Evolutionary conservation across 1,139 yeast species (phyloP), one percentile per base, ranked within the genome.

Genomic region (Cylindricascospora bacillispora): DNA sequence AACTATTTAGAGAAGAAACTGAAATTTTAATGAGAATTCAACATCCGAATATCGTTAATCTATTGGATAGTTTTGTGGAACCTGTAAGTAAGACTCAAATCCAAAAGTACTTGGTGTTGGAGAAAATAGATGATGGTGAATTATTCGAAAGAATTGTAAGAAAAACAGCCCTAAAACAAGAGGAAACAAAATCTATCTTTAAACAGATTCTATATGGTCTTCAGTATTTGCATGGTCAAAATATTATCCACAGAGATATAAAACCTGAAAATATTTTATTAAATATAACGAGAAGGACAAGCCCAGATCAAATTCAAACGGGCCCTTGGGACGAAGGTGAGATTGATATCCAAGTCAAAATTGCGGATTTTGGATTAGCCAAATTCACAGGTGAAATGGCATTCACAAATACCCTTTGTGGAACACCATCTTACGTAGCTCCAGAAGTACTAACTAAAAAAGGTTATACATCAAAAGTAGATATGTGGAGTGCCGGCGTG

Each of bases 371-470:
- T 53, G 92, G 92, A 0, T 52, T 79, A 17, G 86, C 89, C 0
- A 79, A 79, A 51, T 75, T 77, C 45, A 73, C 79, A 33, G 86
- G 85, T n/a, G 82, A 76, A 41, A 57, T 73, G 38, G 72, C 73
- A 31, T 77, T 77, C 44, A 77, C 89, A 32, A 74, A 75, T 41
- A 79, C 92, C 0, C 57, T 79, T 31, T 79, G 92, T 57, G 92
- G 92, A 3, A 79, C 92, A 0, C 83, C 89, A 6, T 83, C 89
- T 0, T 79, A 79, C 43, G 89, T 79, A 14, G 89, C 92, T 0
- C 89, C 92, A 0, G 92, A 79, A 47, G 77, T 79, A 6, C 52
- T 79, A 24, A 47, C 56, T 3, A 62, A 70, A 34, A 58, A 78
- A 22, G 69, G 71, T 34, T 78, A 79, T 43, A 66, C 79, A 22